phyloP scores from a whole-genome alignment of 805 yeast genomes.

The Ogataea siamensis region DNA sequence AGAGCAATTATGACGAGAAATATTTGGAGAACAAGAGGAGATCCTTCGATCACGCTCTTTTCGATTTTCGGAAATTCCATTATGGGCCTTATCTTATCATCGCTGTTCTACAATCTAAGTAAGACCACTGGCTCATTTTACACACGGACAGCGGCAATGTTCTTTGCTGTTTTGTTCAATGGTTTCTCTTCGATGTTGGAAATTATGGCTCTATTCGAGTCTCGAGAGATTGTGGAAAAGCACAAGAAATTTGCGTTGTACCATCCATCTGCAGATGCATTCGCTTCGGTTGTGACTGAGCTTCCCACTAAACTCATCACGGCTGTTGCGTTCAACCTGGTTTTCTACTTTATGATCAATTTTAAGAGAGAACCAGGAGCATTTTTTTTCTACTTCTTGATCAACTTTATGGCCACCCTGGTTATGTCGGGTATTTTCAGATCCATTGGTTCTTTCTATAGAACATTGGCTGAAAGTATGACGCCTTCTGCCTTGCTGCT shows the following conservation, averaged over 20 bases:
- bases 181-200: conserved; percentile 60
- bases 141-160: conserved; percentile 59
- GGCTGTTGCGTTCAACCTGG: conserved; percentile 45
- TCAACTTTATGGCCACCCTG: conserved; percentile 41
- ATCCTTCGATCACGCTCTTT: conserved; percentile 45
- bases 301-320: conserved; percentile 45
- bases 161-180: conserved; percentile 60
- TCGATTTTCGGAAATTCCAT: conserved; percentile 43
- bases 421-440: conserved; percentile 54
- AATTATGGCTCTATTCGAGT: conserved; percentile 50
- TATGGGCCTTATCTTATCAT: conserved; percentile 53
- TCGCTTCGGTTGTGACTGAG: conserved; percentile 51
- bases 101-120: conserved; percentile 51
- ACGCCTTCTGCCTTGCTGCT: conserved; percentile 53
- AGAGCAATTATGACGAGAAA: conserved; percentile 46
- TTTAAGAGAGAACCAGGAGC: conserved; percentile 49
- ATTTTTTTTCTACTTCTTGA: conserved; percentile 51
- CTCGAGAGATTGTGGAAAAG: conserved; percentile 54
- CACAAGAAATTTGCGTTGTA: conserved; percentile 54
- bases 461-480: conserved; percentile 50
- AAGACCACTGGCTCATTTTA: conserved; percentile 44
- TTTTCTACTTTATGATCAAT: conserved; percentile 50
- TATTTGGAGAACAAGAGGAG: conserved; percentile 46
- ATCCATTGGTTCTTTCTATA: conserved; percentile 46
- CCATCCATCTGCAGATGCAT: conserved; percentile 58